Percentiles rank a stretch among this genome's conserved stretches.
Conservation (phyloP, 2,329 filamentous ascomycete species). For the Alternaria atra region DNA sequence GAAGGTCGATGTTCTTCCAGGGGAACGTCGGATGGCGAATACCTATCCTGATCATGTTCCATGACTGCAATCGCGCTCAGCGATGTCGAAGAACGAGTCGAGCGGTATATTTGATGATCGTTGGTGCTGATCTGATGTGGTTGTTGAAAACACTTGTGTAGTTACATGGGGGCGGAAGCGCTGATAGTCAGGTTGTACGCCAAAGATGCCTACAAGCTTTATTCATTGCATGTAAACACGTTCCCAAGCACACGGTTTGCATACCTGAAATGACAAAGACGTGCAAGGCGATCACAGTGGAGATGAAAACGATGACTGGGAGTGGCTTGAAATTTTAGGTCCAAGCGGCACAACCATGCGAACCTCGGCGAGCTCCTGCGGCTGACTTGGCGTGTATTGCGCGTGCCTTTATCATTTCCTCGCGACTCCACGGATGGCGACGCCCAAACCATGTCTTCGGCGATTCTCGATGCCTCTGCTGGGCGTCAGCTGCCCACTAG, state of each 20-base stretch:
- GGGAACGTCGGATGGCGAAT: neutral
- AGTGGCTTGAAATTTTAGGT: neutral
- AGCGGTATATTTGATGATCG: neutral
- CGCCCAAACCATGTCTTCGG: neutral
- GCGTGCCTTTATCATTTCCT: neutral
- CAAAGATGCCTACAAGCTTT: neutral
- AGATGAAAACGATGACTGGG: neutral
- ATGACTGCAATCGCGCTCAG: conserved; percentile 1
- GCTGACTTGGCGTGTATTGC: neutral
- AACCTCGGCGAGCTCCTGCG: neutral
- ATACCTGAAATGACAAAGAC: neutral
- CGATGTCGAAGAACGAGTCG: neutral
- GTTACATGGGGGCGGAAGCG: neutral
- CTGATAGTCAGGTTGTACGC: neutral
- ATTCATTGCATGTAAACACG: neutral
- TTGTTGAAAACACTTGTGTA: neutral
- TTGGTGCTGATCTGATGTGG: neutral
- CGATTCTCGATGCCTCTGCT: neutral
- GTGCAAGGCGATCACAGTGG: neutral
- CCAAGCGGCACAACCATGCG: neutral
- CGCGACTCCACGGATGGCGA: neutral
- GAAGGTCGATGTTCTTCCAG: conserved; percentile 12
- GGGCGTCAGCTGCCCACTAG: conserved; percentile 11
- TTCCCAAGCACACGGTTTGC: neutral
- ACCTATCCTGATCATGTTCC: conserved; percentile 15